Percentiles rank a stretch among this genome's conserved stretches.
Evolutionary conservation across 305 asterid species (phyloP).

Genomic region (Solanum hybrid): DNA sequence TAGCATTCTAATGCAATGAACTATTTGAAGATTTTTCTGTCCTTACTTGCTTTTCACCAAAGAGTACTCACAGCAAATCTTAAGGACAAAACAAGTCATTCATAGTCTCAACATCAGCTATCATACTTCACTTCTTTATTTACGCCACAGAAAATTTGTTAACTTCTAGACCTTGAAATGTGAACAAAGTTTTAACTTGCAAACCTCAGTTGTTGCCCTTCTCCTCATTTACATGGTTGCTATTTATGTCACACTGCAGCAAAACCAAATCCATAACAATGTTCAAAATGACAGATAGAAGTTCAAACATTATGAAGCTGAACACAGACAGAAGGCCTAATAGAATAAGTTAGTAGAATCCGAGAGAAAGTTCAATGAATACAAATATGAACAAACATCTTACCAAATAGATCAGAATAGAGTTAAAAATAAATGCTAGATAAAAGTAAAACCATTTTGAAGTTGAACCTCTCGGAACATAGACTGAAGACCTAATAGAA

Average conservation of each 20-base stretch:
- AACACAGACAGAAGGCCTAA: not conserved
- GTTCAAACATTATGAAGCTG: not conserved
- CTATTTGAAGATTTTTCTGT: too few species aligned
- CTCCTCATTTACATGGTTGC: not conserved
- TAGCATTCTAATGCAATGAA: too few species aligned
- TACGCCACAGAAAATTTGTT: not conserved
- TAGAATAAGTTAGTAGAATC: not conserved
- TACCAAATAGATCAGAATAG: not conserved
- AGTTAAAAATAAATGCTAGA: not conserved
- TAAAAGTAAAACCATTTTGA: not conserved
- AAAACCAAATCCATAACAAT: not conserved
- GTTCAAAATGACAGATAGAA: not conserved
- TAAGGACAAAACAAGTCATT: not conserved
- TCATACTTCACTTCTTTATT: not conserved
- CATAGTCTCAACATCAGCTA: not conserved
- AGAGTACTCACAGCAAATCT: not conserved
- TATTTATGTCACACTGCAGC: not conserved
- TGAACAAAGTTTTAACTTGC: not conserved
- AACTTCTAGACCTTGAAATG: not conserved
- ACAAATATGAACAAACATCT: not conserved
- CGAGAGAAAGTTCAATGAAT: not conserved
- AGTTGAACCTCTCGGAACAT: not conserved
- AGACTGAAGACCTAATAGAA: not conserved
- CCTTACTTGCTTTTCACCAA: not conserved
- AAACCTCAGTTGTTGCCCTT: not conserved